Evolutionary conservation across 2,329 filamentous ascomycete species (phyloP).

Genomic region (Curvularia sp.): DNA sequence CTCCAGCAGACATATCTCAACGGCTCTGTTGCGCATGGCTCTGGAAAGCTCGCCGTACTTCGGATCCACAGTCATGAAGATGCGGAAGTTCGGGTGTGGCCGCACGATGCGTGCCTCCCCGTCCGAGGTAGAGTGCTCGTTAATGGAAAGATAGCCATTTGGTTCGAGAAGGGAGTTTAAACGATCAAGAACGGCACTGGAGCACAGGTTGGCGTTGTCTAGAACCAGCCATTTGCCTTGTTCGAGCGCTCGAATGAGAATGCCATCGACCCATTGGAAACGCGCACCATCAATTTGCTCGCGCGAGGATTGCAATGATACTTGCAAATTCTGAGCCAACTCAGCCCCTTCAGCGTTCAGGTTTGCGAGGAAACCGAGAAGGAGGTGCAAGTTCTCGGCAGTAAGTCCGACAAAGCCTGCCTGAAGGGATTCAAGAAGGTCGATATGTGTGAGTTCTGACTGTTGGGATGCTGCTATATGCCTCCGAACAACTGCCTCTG

Average conservation of each 20-base stretch:
- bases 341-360: conserved; percentile 23
- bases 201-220: conserved; percentile 97
- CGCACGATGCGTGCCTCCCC: conserved; percentile 80
- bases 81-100: conserved; percentile 85
- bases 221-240: conserved; percentile 91
- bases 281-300: conserved; percentile 71
- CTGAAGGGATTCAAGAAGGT: conserved; percentile 35
- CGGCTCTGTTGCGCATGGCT: conserved; percentile 93
- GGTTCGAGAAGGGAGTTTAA: conserved; percentile 94
- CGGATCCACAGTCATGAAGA: conserved; percentile 94
- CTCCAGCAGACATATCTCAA: conserved; percentile 79
- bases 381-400: conserved; percentile 12
- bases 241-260: conserved; percentile 85
- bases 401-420: neutral
- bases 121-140: conserved; percentile 85
- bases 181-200: conserved; percentile 89
- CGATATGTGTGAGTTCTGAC: conserved; percentile 14
- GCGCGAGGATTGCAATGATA: conserved; percentile 61
- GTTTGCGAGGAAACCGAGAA: conserved; percentile 24
- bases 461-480: conserved; percentile 25
- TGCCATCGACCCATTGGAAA: conserved; percentile 96
- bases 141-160: conserved; percentile 85
- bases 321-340: conserved; percentile 58
- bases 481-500: conserved; percentile 61
- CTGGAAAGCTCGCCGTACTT: conserved; percentile 91